Percentiles rank a stretch among this genome's conserved stretches.
Evolutionary conservation across 352 stramenopile species (phyloP).

Genomic region (Phytophthora nicotianae): DNA sequence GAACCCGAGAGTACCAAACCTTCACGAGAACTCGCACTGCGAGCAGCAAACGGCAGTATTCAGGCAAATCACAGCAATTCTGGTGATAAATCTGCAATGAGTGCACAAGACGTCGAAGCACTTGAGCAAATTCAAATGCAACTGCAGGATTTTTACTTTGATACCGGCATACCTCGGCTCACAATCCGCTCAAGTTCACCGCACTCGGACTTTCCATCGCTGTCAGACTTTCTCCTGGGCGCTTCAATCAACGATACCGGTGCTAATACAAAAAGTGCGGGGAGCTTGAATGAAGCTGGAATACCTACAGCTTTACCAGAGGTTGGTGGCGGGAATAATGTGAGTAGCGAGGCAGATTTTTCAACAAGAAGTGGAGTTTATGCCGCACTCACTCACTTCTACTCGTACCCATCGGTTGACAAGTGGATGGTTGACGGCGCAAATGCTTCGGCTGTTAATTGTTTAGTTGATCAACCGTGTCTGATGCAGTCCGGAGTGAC

Average conservation of each 20-base stretch:
- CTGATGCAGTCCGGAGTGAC: conserved; percentile 62
- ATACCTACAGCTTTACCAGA: background rate
- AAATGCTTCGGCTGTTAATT: conserved; percentile 15
- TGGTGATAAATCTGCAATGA: conserved; percentile 8
- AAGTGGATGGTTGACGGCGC: conserved; percentile 20
- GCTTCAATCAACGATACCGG: background rate
- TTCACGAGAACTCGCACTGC: background rate
- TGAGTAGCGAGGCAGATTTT: conserved; percentile 27
- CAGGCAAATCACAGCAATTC: background rate
- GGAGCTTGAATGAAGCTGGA: background rate
- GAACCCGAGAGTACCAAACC: background rate
- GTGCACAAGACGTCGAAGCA: conserved; percentile 26
- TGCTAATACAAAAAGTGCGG: background rate
- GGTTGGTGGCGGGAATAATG: background rate
- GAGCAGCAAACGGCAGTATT: background rate
- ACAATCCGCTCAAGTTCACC: conserved; percentile 31
- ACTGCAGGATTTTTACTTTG: conserved; percentile 59
- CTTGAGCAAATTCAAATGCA: conserved; percentile 39
- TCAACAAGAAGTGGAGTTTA: conserved; percentile 32
- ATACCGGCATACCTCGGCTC: conserved; percentile 58
- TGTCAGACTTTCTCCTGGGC: conserved; percentile 31
- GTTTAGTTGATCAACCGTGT: conserved; percentile 35
- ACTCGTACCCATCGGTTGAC: conserved; percentile 46
- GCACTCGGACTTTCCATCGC: conserved; percentile 37
- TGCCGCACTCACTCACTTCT: conserved; percentile 45